phyloP scores from a whole-genome alignment of 2,329 filamentous ascomycete species.

The Fusarium azukiicola region DNA sequence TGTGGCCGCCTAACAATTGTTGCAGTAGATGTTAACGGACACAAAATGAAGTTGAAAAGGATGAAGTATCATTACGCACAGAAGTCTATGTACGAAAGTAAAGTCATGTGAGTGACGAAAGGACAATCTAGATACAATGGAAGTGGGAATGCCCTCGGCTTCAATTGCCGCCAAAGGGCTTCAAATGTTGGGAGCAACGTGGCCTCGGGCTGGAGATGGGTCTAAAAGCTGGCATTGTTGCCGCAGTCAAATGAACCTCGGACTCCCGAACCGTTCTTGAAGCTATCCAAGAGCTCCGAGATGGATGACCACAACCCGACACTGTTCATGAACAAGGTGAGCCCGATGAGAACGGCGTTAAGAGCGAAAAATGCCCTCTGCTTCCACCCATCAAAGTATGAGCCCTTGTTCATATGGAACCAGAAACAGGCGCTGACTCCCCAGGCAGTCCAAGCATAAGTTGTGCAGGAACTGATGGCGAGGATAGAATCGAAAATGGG shows the following conservation, averaged over 20 bases:
- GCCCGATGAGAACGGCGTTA: constrained; percentile 34
- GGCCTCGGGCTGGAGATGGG: neutral
- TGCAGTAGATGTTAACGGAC: too few species aligned
- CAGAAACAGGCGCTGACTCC: constrained; percentile 42
- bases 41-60: neutral
- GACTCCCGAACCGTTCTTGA: constrained; percentile 15
- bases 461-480: constrained; percentile 39
- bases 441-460: constrained; percentile 43
- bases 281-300: constrained; percentile 20
- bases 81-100: neutral
- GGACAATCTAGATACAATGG: constrained; percentile 5
- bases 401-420: constrained; percentile 40
- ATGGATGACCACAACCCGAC: constrained; percentile 39
- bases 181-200: neutral
- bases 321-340: constrained; percentile 40
- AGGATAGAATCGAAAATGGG: constrained; percentile 49
- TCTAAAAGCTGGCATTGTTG: constrained; percentile 16
- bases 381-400: constrained; percentile 34
- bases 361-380: constrained; percentile 40
- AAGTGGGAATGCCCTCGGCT: neutral
- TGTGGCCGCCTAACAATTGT: neutral
- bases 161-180: neutral
- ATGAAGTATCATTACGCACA: neutral
- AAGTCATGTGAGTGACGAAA: neutral
- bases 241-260: constrained; percentile 21